These are phyloP conservation scores for Pseudomonodictys pantanalensis DNA, from an alignment of 495 filamentous ascomycete species.

Conservation along the genomic window DNA sequence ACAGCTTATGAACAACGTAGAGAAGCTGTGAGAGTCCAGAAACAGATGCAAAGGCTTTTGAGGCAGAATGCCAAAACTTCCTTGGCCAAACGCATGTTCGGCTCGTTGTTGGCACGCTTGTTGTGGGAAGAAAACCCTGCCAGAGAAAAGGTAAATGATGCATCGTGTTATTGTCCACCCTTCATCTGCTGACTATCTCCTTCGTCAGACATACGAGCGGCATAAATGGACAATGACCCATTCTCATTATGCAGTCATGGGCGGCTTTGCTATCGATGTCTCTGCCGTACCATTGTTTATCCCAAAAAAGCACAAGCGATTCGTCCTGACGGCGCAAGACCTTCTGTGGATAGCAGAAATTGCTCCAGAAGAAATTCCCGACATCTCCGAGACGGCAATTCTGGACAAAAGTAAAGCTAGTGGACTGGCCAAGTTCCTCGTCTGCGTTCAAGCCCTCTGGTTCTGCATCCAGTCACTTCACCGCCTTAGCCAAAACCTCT, in stretches of 20 bases:
- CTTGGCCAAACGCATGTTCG: too few species aligned
- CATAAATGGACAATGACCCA: conserved; percentile 43
- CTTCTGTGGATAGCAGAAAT: conserved; percentile 21
- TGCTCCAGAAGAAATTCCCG: conserved; percentile 22
- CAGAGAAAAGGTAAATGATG: too few species aligned
- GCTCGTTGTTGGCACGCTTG: background rate
- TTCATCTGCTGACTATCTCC: too few species aligned
- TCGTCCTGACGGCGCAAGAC: conserved; percentile 30
- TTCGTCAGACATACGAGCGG: background rate
- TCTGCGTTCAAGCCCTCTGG: conserved; percentile 43
- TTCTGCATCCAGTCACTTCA: conserved; percentile 38
- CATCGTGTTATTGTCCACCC: too few species aligned
- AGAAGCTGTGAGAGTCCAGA: background rate
- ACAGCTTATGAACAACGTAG: conserved; percentile 16
- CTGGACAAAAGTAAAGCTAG: conserved; percentile 46
- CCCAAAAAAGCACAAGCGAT: background rate
- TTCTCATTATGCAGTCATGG: conserved; percentile 46
- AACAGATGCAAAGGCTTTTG: background rate
- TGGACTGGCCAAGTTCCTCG: conserved; percentile 37
- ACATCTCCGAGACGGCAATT: conserved; percentile 37
- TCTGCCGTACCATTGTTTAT: conserved; percentile 21
- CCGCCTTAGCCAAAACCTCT: conserved; percentile 32
- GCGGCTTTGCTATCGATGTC: conserved; percentile 40
- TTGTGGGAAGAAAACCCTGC: background rate
- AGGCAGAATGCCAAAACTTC: too few species aligned